These are phyloP conservation scores for Hypoxylon lienhwacheense DNA, from an alignment of 495 filamentous ascomycete species.

Conservation along the genomic window DNA sequence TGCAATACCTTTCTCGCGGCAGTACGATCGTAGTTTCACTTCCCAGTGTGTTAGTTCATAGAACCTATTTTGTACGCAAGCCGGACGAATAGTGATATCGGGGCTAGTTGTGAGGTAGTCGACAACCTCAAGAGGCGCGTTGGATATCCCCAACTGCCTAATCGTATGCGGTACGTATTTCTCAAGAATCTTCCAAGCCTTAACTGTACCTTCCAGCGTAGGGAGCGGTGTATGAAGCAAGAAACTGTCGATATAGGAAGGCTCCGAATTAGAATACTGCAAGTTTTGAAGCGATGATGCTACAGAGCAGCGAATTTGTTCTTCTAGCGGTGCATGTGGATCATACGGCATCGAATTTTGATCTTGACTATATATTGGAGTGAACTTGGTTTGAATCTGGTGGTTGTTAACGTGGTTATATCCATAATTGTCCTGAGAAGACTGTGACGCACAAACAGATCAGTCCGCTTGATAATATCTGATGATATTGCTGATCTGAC, in stretches of 20 bases:
- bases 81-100: conserved; percentile 46
- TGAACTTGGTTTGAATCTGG: conserved; percentile 83
- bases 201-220: conserved; percentile 58
- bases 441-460: conserved; percentile 59
- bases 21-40: conserved; percentile 61
- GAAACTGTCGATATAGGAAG: conserved; percentile 70
- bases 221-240: conserved; percentile 71
- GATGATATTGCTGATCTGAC: conserved; percentile 60
- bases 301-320: conserved; percentile 68
- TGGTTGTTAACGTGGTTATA: conserved; percentile 17
- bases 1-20: conserved; percentile 57
- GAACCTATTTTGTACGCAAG: conserved; percentile 76
- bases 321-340: conserved; percentile 51
- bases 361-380: conserved; percentile 62
- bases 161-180: conserved; percentile 64
- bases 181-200: conserved; percentile 66
- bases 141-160: conserved; percentile 72
- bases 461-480: conserved; percentile 58
- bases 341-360: conserved; percentile 61
- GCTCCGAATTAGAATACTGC: conserved; percentile 38
- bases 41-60: conserved; percentile 64
- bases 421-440: background rate
- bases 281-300: conserved; percentile 71
- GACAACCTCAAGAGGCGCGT: conserved; percentile 60
- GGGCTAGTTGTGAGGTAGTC: conserved; percentile 45